Conservation (phyloP, 306 rosid genomes). For the Rubus idaeus region DNA sequence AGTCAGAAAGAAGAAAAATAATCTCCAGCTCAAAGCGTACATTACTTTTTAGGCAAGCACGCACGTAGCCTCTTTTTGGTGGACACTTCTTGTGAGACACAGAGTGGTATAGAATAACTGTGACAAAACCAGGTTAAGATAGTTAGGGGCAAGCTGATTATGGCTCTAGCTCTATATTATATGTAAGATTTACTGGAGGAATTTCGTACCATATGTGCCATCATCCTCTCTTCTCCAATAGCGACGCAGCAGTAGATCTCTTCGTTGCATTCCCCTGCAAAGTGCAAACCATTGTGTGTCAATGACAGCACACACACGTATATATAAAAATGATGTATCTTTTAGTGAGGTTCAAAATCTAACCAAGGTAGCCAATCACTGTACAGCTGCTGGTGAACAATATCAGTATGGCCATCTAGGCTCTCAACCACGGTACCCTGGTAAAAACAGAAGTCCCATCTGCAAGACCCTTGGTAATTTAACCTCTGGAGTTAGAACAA, state of each 20-base stretch:
- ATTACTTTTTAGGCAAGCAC: conserved; percentile 96
- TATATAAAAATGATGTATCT: background rate
- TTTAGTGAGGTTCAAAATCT: conserved; percentile 26
- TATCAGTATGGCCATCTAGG: conserved; percentile 91
- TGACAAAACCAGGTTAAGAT: conserved; percentile 29
- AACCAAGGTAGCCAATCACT: conserved; percentile 91
- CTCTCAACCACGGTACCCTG: conserved; percentile 74
- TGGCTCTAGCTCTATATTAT: conserved; percentile 7
- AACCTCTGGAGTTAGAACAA: conserved; percentile 29
- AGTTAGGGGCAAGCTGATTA: conserved; percentile 14
- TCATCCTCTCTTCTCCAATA: conserved; percentile 97
- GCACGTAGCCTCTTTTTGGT: conserved; percentile 68
- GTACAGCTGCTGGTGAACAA: conserved; percentile 58
- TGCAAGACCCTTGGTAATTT: conserved; percentile 50
- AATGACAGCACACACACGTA: conserved; percentile 8
- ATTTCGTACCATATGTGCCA: conserved; percentile 79
- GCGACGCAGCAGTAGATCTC: conserved; percentile 77
- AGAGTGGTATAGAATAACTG: conserved; percentile 80
- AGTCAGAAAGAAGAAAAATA: background rate
- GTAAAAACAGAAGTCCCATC: conserved; percentile 86
- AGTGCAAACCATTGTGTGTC: conserved; percentile 42
- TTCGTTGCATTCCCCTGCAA: conserved; percentile 75
- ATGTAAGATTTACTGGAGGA: conserved; percentile 9
- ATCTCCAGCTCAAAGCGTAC: conserved; percentile 46
- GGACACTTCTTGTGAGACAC: conserved; percentile 70